phyloP scores from a whole-genome alignment of 768 basidiomycete genomes.

The Lactarius pseudohatsudake region DNA sequence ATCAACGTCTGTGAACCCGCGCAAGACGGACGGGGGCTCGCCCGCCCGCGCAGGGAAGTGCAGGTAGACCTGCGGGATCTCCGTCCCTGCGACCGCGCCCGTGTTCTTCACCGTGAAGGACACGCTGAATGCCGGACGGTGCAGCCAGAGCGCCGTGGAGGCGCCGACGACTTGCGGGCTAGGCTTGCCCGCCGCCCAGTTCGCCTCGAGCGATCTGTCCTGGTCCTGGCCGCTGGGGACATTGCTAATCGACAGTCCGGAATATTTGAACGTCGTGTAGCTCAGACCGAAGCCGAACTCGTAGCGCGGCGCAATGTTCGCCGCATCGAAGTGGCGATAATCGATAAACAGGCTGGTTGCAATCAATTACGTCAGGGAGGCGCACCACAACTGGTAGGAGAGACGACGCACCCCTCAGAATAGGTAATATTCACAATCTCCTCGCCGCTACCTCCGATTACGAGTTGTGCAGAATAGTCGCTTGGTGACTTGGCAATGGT shows the following conservation, averaged over 20 bases:
- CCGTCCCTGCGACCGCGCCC: constrained; percentile 60
- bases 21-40: constrained; percentile 68
- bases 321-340: constrained; percentile 46
- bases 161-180: constrained; percentile 57
- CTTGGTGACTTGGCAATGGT: constrained; percentile 60
- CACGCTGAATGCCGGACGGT: constrained; percentile 61
- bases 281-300: constrained; percentile 91
- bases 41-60: constrained; percentile 60
- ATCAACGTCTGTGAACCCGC: constrained; percentile 32
- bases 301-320: constrained; percentile 74
- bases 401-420: constrained; percentile 45
- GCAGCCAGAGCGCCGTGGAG: constrained; percentile 66
- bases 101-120: constrained; percentile 67
- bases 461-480: constrained; percentile 52
- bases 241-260: constrained; percentile 49
- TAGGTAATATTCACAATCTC: constrained; percentile 56
- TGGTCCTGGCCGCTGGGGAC: constrained; percentile 39
- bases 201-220: constrained; percentile 41
- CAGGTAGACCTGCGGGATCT: constrained; percentile 78
- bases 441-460: constrained; percentile 31
- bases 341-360: constrained; percentile 32
- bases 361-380: background rate
- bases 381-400: constrained; percentile 17
- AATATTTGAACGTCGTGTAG: constrained; percentile 81
- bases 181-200: constrained; percentile 62